Evolutionary conservation across 495 filamentous ascomycete genomes (phyloP), one percentile per base, ranked within the genome.

Genomic region (Trichoderma gamsii): DNA sequence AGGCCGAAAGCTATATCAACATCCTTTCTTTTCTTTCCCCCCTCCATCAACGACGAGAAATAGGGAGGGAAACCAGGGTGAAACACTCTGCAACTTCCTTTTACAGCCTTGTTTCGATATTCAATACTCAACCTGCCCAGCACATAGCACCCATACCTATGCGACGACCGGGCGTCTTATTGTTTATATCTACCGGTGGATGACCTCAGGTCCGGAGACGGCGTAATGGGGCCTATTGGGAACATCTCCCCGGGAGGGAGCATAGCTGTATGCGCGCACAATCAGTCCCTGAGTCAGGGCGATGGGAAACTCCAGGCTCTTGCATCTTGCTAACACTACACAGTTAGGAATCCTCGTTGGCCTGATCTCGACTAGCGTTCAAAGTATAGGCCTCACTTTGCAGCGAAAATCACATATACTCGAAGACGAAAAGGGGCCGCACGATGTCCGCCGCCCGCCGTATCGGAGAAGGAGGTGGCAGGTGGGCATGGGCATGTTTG

Each of bases 371-470:
- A 97, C 95, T 63, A 92, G 92, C 73, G 84, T 98, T 23, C 95
- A 99, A 76, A 96, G 92, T 75, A 81, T 99, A 72, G 95, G 95
- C 71, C 86, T 99, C 70, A 99, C 95, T n/a, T 85, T 98, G 25
- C 95, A 99, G 81, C 91, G 95, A 76, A 99, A 99, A 78, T 97
- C 94, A 68, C 95, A 99, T 81, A 88, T 99, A 67, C 87, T 97
- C 71, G 95, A 99, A 82, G 95, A 98, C 79, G 92, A 94, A 79
- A 96, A 96, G 79, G 85, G 84, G 46, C 87, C 90, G 3, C 87
- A 92, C 75, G 87, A 93, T 78, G 76, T 86, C 52, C 87, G 91
- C 71, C 82, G 95, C 71, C 95, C 95, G 41, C 92, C 96, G 5
- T 93, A 97, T 78, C 87, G 89, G 73, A 87, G 95, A 75, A 86